phyloP scores from a whole-genome alignment of 805 yeast genomes.

The Cyberlindnera japonica region DNA sequence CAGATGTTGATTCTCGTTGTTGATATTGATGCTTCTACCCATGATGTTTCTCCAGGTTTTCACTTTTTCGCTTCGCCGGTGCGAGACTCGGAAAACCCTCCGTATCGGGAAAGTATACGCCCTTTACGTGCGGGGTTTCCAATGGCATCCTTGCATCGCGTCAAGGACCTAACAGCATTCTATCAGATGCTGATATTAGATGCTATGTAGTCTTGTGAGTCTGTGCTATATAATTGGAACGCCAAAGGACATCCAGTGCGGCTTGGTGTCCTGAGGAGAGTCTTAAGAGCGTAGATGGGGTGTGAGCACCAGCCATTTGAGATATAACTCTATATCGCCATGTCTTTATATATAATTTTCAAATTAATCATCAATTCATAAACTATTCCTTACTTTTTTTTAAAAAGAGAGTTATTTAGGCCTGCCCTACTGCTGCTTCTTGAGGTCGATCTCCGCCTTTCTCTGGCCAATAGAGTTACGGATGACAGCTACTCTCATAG shows the following conservation, averaged over 20 bases:
- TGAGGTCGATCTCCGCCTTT: slow-evolving; percentile 21
- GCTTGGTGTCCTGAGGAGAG: too few species aligned
- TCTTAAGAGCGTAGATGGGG: too few species aligned
- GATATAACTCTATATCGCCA: too few species aligned
- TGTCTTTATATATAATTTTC: too few species aligned
- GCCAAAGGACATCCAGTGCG: too few species aligned
- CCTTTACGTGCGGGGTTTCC: not conserved
- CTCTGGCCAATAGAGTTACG: slow-evolving; percentile 53
- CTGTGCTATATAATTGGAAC: too few species aligned
- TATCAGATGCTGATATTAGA: too few species aligned
- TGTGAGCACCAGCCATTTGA: too few species aligned
- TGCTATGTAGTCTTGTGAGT: too few species aligned
- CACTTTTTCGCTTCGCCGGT: slow-evolving; percentile 7
- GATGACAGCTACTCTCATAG: slow-evolving; percentile 78
- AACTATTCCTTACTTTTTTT: not conserved
- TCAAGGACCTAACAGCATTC: too few species aligned
- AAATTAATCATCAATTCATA: slow-evolving; percentile 2
- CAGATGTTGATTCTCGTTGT: too few species aligned
- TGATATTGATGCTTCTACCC: too few species aligned
- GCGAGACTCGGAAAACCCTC: slow-evolving; percentile 14
- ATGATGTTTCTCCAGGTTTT: slow-evolving; percentile 16
- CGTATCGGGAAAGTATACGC: not conserved
- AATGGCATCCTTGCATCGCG: not conserved
- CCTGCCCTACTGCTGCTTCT: slow-evolving; percentile 11
- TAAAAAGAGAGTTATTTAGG: not conserved